Base-by-base conservation (phyloP, 768 basidiomycete species). In the Mycena chlorophos region DNA sequence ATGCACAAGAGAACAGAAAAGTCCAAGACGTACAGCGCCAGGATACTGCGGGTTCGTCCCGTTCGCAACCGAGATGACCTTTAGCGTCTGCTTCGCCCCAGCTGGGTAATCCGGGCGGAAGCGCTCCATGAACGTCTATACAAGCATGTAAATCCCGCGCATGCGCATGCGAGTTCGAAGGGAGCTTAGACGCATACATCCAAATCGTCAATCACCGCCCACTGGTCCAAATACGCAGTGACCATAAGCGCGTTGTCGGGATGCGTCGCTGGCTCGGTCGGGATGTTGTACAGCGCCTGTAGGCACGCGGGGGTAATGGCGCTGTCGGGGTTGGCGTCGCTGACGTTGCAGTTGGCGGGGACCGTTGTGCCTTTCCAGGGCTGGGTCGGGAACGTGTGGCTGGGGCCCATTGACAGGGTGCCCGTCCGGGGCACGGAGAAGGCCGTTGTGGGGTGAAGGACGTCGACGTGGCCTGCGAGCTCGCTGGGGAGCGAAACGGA, bases 241-340 rank as follows among this genome's bases (percentile, higher is more conserved):
- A 67, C 64, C 13, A 58, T 56, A n/a, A 66, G 49, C 31, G 43
- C 30, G 49, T 63, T 65, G 45, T 48, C 52, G 26, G 49, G 20
- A 42, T 63, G 57, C 17, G 64, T 60, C 10, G 62, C 64, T 19
- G 48, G 52, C 8, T 64, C 62, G 14, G 51, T 55, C 17, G 66
- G 66, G 48, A 68, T 65, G 20, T 58, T 63, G 54, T 68, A 68
- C 20, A 68, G 46, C 5, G 56, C 62, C 47, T 57, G 63, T 4
- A 68, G 59, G 48, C 65, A 66, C 12, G 62, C 55, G 23, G 65
- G 65, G 26, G 62, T 63, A 39, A 66, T 53, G 3, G 8, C 26
- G 64, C 68, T 46, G 28, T 47, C 43, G 5, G 56, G 51, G 19
- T 47, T 14, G n/a, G 25, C n/a, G 40, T 42, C 40, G 20, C 20